These are phyloP conservation scores for Fomitopsis pinicola DNA, from an alignment of 1,284 basidiomycete genomes.

Conservation along the genomic window DNA sequence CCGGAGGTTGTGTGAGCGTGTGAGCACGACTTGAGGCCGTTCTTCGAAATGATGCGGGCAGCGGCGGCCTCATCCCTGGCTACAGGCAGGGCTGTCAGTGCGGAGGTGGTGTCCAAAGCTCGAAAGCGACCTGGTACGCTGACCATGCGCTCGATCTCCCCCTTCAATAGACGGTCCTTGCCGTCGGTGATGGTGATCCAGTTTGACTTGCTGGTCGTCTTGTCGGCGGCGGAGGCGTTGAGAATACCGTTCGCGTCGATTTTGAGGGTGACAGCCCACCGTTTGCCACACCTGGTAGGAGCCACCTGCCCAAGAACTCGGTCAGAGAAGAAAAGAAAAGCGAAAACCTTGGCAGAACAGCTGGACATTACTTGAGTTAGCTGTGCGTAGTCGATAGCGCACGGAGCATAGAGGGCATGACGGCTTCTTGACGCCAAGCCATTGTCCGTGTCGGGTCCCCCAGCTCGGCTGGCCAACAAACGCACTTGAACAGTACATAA, in stretches of 20 bases:
- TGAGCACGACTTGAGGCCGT: conserved; percentile 87
- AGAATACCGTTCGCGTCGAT: conserved; percentile 98
- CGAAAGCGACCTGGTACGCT: conserved; percentile 29
- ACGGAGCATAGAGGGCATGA: no score
- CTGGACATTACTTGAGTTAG: no score
- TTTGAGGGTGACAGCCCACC: conserved; percentile 99
- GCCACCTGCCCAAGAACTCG: no score
- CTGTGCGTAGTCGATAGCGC: no score
- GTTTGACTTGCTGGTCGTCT: conserved; percentile 96
- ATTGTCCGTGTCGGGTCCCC: no score
- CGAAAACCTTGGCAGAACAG: no score
- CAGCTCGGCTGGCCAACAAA: no score
- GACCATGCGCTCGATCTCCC: conserved; percentile 99
- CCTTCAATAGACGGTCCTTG: conserved; percentile 97
- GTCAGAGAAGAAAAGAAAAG: no score
- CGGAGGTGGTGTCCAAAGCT: background rate
- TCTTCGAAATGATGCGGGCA: conserved; percentile 85
- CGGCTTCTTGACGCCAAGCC: no score
- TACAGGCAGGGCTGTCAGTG: conserved; percentile 25
- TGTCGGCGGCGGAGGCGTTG: conserved; percentile 95
- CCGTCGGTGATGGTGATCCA: conserved; percentile 98
- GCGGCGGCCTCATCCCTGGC: conserved; percentile 81
- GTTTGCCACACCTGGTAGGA: no score
- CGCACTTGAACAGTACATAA: no score
- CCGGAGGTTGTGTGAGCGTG: conserved; percentile 98